Evolutionary conservation across 1,284 basidiomycete species (phyloP).

Genomic region (Marasmius oreades): DNA sequence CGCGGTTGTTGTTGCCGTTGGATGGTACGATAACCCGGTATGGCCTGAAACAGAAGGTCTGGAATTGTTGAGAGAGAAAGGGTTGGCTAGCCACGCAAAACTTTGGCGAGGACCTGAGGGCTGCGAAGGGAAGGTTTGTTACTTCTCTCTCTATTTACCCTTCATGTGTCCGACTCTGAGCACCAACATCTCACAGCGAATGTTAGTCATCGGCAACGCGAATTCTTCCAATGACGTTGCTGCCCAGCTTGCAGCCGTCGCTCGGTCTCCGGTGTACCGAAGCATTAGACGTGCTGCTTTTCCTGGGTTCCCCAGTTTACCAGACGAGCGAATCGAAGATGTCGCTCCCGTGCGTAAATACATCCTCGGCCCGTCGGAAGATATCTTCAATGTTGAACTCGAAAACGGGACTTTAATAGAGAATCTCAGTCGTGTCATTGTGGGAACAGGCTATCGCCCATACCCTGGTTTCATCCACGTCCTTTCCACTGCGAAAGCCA

Average conservation of each 20-base stretch:
- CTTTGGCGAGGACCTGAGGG: slow-evolving; percentile 34
- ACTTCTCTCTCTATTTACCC: not conserved
- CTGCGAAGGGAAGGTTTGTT: slow-evolving; percentile 38
- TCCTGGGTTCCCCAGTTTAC: slow-evolving; percentile 37
- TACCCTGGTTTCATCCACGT: slow-evolving; percentile 40
- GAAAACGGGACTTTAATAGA: slow-evolving; percentile 32
- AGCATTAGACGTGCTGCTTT: slow-evolving; percentile 36
- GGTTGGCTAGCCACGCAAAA: slow-evolving; percentile 32
- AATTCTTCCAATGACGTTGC: slow-evolving; percentile 48
- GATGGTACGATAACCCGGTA: slow-evolving; percentile 40
- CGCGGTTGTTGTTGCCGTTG: slow-evolving; percentile 39
- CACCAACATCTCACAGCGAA: slow-evolving; percentile 27
- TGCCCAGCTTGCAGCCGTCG: slow-evolving; percentile 35
- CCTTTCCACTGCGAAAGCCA: slow-evolving; percentile 12
- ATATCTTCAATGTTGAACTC: slow-evolving; percentile 31
- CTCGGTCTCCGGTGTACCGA: slow-evolving; percentile 36
- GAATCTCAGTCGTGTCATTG: slow-evolving; percentile 37
- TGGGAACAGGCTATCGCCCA: slow-evolving; percentile 43
- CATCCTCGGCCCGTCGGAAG: slow-evolving; percentile 3
- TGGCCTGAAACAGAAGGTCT: slow-evolving; percentile 40
- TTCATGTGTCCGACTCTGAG: not conserved
- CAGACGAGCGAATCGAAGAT: slow-evolving; percentile 36
- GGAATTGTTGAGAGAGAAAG: slow-evolving; percentile 23
- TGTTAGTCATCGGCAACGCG: slow-evolving; percentile 42
- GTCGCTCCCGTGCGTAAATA: slow-evolving; percentile 37